A percentile compares a stretch with the other conserved stretches of the same genome.
phyloP scores from a whole-genome alignment of 768 basidiomycete species.

The Russula dissimulans region DNA sequence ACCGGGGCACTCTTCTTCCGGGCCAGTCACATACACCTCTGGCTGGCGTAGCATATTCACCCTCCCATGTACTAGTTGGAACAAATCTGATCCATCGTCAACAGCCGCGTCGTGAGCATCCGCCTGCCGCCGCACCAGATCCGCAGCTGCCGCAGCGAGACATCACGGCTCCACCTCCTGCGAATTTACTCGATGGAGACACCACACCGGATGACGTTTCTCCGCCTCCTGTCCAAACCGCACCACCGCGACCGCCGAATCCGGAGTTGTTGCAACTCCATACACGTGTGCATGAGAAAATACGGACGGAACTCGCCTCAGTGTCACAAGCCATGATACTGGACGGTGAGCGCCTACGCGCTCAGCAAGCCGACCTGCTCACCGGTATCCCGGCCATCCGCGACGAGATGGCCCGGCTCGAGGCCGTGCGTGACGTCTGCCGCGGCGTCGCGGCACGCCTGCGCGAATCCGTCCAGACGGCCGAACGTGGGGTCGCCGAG shows the following conservation, averaged over 20 bases:
- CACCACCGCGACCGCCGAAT: slow-evolving; percentile 80
- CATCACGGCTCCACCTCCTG: slow-evolving; percentile 26
- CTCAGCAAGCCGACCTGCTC: slow-evolving; percentile 76
- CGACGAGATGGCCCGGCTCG: slow-evolving; percentile 92
- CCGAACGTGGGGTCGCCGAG: slow-evolving; percentile 67
- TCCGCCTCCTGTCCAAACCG: slow-evolving; percentile 26
- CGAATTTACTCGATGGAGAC: slow-evolving; percentile 63
- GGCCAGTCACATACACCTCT: slow-evolving; percentile 24
- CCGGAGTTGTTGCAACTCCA: slow-evolving; percentile 82
- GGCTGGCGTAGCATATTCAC: slow-evolving; percentile 5
- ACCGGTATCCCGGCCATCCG: slow-evolving; percentile 88
- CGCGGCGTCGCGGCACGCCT: slow-evolving; percentile 63
- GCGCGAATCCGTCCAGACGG: slow-evolving; percentile 50
- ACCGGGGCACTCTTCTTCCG: slow-evolving; percentile 24
- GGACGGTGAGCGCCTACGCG: slow-evolving; percentile 67
- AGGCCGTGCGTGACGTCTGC: slow-evolving; percentile 91
- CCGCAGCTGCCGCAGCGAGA: slow-evolving; percentile 10
- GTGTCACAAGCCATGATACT: slow-evolving; percentile 51
- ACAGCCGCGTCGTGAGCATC: slow-evolving; percentile 11
- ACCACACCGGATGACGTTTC: slow-evolving; percentile 22
- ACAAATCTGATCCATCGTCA: not conserved
- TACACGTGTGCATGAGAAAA: slow-evolving; percentile 61
- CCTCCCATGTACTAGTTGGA: not conserved
- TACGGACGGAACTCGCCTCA: slow-evolving; percentile 64
- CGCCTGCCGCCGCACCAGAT: slow-evolving; percentile 14